Evolutionary conservation across 2,329 filamentous ascomycete genomes (phyloP).

Genomic region (Huntiella abstrusa): DNA sequence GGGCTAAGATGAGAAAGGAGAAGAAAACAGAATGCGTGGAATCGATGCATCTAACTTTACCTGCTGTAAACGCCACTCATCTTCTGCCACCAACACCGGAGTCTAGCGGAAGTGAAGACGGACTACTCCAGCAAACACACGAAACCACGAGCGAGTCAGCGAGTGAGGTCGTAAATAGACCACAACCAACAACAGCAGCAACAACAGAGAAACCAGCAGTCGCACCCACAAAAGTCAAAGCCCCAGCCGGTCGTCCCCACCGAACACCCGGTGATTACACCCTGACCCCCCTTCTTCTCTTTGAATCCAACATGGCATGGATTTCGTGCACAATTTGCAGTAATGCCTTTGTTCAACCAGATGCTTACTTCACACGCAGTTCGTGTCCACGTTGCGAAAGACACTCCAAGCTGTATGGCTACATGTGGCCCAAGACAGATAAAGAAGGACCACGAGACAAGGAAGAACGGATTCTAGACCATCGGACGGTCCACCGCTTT

Average conservation of each 20-base stretch:
- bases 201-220: too few relatives aligned
- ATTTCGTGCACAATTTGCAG: constrained; percentile 75
- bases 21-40: neutral
- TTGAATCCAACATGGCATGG: constrained; percentile 61
- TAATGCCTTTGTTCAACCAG: constrained; percentile 65
- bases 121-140: neutral
- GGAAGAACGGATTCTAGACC: constrained; percentile 57
- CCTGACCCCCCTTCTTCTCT: constrained; percentile 56
- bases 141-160: neutral
- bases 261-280: constrained; percentile 65
- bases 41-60: neutral
- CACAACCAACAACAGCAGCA: neutral
- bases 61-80: neutral
- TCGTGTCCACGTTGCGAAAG: constrained; percentile 86
- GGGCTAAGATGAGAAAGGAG: constrained; percentile 9
- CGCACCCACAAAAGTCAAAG: neutral
- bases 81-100: neutral
- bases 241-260: constrained; percentile 11
- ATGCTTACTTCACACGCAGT: constrained; percentile 70
- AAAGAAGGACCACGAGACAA: constrained; percentile 55
- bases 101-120: neutral
- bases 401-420: constrained; percentile 90
- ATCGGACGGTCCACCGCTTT: constrained; percentile 75
- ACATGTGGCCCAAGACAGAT: constrained; percentile 89
- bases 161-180: neutral